A percentile compares a stretch with the other conserved stretches of the same genome.
These are phyloP conservation scores for Blakeslea trispora DNA, from an alignment of 371 early-diverging fungal genomes.

Conservation along the genomic window DNA sequence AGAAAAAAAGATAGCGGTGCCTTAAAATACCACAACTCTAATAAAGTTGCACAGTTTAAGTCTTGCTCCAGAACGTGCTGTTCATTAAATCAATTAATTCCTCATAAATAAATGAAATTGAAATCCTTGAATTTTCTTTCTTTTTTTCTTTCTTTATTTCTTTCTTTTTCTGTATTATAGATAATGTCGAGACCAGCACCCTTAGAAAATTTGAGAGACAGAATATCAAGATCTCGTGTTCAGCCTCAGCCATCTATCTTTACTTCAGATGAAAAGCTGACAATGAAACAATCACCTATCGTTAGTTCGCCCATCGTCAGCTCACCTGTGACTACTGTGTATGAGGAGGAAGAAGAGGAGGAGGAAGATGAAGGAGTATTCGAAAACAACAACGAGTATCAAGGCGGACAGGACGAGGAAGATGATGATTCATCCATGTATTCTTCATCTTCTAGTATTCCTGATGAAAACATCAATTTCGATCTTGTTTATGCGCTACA, in stretches of 20 bases:
- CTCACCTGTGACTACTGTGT: constrained; percentile 31
- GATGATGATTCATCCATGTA: constrained; percentile 50
- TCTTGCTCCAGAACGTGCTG: neutral
- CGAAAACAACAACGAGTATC: constrained; percentile 44
- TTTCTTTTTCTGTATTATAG: constrained; percentile 1
- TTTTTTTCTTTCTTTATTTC: constrained; percentile 13
- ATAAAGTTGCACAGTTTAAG: neutral
- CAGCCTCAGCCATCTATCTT: constrained; percentile 12
- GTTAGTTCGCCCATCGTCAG: neutral
- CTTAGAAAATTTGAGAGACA: constrained; percentile 22
- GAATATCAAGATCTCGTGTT: constrained; percentile 20
- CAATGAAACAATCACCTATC: constrained; percentile 1
- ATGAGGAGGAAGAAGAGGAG: constrained; percentile 33
- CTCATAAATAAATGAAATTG: no score
- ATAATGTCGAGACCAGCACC: constrained; percentile 25
- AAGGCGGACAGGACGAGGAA: constrained; percentile 44
- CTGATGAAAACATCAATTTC: constrained; percentile 79
- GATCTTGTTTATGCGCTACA: constrained; percentile 87
- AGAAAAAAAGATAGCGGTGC: no score
- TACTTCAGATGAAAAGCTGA: neutral
- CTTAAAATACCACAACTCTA: neutral
- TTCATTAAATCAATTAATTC: neutral
- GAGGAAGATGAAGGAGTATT: constrained; percentile 39
- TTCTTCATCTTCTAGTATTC: constrained; percentile 58
- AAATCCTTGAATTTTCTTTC: constrained; percentile 13